Evolutionary conservation across 331 rosid species (phyloP).

Genomic region (Stylosanthes scabra): DNA sequence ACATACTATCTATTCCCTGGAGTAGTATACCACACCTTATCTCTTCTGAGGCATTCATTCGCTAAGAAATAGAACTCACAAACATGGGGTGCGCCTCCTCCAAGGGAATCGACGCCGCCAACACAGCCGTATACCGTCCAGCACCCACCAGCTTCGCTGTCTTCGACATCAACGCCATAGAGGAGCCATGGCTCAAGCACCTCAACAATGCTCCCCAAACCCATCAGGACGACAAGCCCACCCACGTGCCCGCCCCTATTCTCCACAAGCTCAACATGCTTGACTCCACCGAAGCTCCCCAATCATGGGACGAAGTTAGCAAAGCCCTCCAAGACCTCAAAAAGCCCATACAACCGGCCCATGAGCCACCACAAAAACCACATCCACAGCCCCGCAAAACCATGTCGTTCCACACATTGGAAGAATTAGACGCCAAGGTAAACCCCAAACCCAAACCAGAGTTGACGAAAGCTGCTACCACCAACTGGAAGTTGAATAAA

Average conservation of each 20-base stretch:
- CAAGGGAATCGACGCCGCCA: conserved; percentile 50
- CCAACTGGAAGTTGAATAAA: not conserved
- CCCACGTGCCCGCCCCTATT: conserved; percentile 57
- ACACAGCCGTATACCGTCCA: conserved; percentile 53
- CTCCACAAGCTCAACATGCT: conserved; percentile 70
- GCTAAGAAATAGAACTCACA: not conserved
- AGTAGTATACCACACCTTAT: not conserved
- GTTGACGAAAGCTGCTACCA: not conserved
- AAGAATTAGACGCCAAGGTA: conserved; percentile 72
- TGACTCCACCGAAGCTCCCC: conserved; percentile 67
- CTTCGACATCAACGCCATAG: conserved; percentile 77
- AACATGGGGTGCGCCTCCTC: conserved; percentile 72
- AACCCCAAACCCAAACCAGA: conserved; percentile 33
- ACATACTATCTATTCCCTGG: not conserved
- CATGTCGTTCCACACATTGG: conserved; percentile 75
- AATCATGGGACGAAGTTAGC: conserved; percentile 86
- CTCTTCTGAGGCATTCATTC: not conserved
- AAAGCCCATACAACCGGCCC: conserved; percentile 41
- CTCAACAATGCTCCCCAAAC: conserved; percentile 17
- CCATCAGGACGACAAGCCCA: conserved; percentile 41
- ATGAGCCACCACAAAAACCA: not conserved
- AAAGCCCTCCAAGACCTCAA: conserved; percentile 70
- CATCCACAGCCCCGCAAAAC: conserved; percentile 44
- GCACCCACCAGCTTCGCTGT: conserved; percentile 86
- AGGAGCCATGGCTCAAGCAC: conserved; percentile 85